Base-by-base conservation (phyloP, 352 stramenopile genomes). In the Thraustotheca clavata region DNA sequence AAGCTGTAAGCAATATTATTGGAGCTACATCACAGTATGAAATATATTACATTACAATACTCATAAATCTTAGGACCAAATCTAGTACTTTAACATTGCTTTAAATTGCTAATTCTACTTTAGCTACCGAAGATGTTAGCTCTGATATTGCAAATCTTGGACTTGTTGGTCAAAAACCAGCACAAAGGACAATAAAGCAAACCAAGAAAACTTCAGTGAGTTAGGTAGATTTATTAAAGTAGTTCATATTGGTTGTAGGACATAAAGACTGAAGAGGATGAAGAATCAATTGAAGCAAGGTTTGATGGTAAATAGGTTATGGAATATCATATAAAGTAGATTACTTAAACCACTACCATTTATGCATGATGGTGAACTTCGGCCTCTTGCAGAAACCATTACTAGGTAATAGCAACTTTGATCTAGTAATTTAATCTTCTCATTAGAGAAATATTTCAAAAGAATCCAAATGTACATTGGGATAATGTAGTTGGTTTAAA, bases 301-400 rank as follows among this genome's bases (percentile, higher is more conserved):
- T 62, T 40, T 36, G 50, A 32, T 38, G 47, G 49, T 29, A 11
- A 18, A 5, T 20, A 48, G 14, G 29, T 50, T 26, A 31, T 5
- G 7, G 6, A 50, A 2, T 11, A 24, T 3, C 31, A 24, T 52
- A 2, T 2, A 32, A 33, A 9, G 29, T 54, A 50, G 60, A 27
- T 54, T 96, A 27, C 69, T 97, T 5, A 96, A 95, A 62, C 90
- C 91, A 12, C 65, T 97, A 12, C 87, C 91, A 12, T 97, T 96
- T 67, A 73, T 89, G 26, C 75, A 73, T 26, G 91, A 97, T 60
- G 74, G 77, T 14, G 92, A 98, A 62, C 71, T 96, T 38, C 77
- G 84, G 1, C 76, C 85, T 26, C 75, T 97, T 20, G 90, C 88
- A 9, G 76, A 93, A 54, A 91, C 73, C 9, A 97, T 98, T 41